phyloP scores from a whole-genome alignment of 2,329 filamentous ascomycete species.

The Cercospora citrullina region DNA sequence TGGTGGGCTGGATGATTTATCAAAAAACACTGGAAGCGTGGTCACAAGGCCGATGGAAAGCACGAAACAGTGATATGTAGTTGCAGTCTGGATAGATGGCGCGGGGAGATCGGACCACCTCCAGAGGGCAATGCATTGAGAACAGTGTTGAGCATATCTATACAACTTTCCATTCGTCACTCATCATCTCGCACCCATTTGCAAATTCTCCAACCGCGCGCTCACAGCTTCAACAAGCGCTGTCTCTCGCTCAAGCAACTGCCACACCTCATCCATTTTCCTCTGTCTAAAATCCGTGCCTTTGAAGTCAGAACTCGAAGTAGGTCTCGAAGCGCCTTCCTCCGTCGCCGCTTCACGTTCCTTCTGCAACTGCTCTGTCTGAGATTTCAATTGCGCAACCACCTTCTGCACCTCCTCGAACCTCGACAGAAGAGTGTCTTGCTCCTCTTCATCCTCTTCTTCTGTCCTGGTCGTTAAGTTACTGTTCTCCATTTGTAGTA shows the following conservation, averaged over 20 bases:
- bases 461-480: constrained; percentile 22
- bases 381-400: constrained; percentile 31
- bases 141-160: too few species aligned
- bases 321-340: constrained; percentile 32
- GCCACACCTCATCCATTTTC: constrained; percentile 65
- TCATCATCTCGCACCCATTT: constrained; percentile 2
- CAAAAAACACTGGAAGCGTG: too few species aligned
- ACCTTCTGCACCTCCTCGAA: constrained; percentile 32
- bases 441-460: constrained; percentile 12
- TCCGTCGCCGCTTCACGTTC: constrained; percentile 34
- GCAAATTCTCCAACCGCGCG: constrained; percentile 60
- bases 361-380: constrained; percentile 33
- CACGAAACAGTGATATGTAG: too few species aligned
- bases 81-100: too few species aligned
- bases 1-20: too few species aligned
- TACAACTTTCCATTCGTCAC: not conserved
- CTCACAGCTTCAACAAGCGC: constrained; percentile 68
- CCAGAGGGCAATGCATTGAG: too few species aligned
- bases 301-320: constrained; percentile 52
- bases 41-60: too few species aligned
- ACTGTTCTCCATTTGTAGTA: constrained; percentile 30
- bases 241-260: constrained; percentile 64
- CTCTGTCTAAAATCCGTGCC: constrained; percentile 53
- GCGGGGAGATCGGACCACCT: too few species aligned
- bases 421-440: constrained; percentile 26